Base-by-base conservation (phyloP, 1,284 basidiomycete species). In the Pyrrhoderma lamaoense region DNA sequence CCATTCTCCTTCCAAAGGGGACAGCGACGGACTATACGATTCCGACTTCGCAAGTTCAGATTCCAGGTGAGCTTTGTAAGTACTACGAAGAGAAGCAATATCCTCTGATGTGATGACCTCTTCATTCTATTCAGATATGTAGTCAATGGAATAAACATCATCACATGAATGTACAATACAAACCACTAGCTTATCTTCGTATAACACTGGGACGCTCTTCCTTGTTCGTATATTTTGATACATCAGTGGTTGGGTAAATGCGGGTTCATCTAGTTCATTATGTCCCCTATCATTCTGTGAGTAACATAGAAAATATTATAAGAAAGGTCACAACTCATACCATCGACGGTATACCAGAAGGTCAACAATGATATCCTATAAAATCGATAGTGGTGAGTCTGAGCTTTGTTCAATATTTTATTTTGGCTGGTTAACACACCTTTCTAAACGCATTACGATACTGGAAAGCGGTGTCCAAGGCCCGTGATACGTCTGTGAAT, bases 181-280 rank as follows among this genome's bases (percentile, higher is more conserved):
- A 55, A 92, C 85, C 48, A 86, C 71, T 3, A 94, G 73, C 51
- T 79, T 80, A 48, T 85, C 76, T 62, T 93, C 91, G 61, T 93
- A 95, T 16, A 90, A 67, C 48, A 80, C 74, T 4, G 91, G 89
- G 4, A 93, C 88, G 2, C 85, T 89, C 42, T 75, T 80, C 47
- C 88, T 72, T 0, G 79, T 75, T 3, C 81, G 75, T 59, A 93
- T 92, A 67, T 87, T 81, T 64, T 89, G 78, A 65, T 93, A 93
- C 91, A 93, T 93, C 19, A 82, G 69, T 0, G 90, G 91, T 62
- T 89, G 86, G 0, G 94, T 96, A 65, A 93, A 92, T 14, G 82
- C 81, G 0, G 94, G 93, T 58, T 93, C 79, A 62, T 95, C 92
- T 31, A 94, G 77, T 67, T 94, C 91, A 62, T 94, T 94, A 65